These are phyloP conservation scores for Xeromyces bisporus DNA, from an alignment of 495 filamentous ascomycete genomes.

Conservation along the genomic window DNA sequence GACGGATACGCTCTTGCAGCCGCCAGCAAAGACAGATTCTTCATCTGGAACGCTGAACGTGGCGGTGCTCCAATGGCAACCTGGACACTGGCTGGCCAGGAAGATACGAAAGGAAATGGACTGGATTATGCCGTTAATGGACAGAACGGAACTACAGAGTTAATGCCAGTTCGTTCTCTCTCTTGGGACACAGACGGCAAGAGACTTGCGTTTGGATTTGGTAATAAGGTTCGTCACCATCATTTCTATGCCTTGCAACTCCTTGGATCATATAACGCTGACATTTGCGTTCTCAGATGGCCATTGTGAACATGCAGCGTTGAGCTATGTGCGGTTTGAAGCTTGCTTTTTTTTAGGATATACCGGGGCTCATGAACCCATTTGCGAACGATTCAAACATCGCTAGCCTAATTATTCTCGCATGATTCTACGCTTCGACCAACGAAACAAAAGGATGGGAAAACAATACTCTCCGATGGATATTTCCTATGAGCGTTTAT, in stretches of 20 bases:
- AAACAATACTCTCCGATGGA: too few species aligned
- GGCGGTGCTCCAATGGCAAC: conserved; percentile 46
- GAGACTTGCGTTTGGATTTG: conserved; percentile 55
- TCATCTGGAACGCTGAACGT: conserved; percentile 59
- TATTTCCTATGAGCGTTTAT: too few species aligned
- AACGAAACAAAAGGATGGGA: too few species aligned
- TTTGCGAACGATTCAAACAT: too few species aligned
- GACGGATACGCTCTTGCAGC: conserved; percentile 56
- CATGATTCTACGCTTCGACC: too few species aligned
- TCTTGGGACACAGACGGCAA: conserved; percentile 65
- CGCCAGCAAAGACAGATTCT: conserved; percentile 43
- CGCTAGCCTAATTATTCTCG: too few species aligned
- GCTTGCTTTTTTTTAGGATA: too few species aligned
- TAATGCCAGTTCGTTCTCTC: conserved; percentile 33
- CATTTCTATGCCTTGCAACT: neutral
- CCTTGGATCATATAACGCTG: conserved; percentile 1
- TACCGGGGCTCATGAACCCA: too few species aligned
- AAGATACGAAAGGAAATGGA: conserved; percentile 15
- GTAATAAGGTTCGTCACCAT: conserved; percentile 41
- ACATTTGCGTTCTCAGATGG: conserved; percentile 16
- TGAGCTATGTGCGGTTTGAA: too few species aligned
- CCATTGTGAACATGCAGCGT: conserved; percentile 28
- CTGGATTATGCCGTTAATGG: conserved; percentile 18
- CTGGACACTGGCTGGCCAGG: conserved; percentile 31
- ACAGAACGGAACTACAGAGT: conserved; percentile 21